Evolutionary conservation across 768 basidiomycete species (phyloP).

Genomic region (Guyanaporus albipodus): DNA sequence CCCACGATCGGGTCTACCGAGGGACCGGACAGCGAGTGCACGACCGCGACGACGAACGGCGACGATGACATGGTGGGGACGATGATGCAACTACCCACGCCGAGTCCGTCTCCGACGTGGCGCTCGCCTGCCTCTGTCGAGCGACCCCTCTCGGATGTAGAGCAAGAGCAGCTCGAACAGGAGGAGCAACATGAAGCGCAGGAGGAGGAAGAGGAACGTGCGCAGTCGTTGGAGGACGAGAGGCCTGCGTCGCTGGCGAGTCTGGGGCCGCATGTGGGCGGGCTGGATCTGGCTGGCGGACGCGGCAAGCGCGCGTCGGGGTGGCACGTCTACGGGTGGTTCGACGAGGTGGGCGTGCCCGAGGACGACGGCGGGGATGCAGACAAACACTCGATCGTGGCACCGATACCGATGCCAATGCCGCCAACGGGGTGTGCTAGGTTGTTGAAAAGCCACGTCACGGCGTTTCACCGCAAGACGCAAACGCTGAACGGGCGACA

Average conservation of each 20-base stretch:
- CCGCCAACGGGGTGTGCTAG: neutral
- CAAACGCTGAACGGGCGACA: conserved; percentile 12
- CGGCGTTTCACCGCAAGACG: conserved; percentile 8
- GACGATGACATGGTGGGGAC: conserved; percentile 3
- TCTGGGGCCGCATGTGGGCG: conserved; percentile 26
- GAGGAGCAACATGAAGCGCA: no score
- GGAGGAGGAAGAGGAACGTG: neutral
- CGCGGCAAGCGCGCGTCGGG: conserved; percentile 32
- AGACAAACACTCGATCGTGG: no score
- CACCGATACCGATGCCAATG: neutral
- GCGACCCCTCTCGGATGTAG: no score
- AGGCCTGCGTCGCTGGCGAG: conserved; percentile 20
- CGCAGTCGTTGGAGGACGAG: neutral
- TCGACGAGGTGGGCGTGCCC: conserved; percentile 14
- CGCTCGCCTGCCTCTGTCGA: neutral
- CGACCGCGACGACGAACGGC: no score
- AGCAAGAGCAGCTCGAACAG: no score
- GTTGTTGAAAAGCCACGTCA: conserved; percentile 10
- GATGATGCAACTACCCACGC: conserved; percentile 24
- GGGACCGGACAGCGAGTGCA: conserved; percentile 2
- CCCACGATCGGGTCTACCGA: neutral
- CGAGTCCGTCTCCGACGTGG: conserved; percentile 26
- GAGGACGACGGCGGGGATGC: neutral
- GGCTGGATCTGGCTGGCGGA: conserved; percentile 29
- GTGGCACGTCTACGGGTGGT: conserved; percentile 32